These are phyloP conservation scores for Raffaelea ambrosiae DNA, from an alignment of 2,329 filamentous ascomycete genomes.

Conservation along the genomic window DNA sequence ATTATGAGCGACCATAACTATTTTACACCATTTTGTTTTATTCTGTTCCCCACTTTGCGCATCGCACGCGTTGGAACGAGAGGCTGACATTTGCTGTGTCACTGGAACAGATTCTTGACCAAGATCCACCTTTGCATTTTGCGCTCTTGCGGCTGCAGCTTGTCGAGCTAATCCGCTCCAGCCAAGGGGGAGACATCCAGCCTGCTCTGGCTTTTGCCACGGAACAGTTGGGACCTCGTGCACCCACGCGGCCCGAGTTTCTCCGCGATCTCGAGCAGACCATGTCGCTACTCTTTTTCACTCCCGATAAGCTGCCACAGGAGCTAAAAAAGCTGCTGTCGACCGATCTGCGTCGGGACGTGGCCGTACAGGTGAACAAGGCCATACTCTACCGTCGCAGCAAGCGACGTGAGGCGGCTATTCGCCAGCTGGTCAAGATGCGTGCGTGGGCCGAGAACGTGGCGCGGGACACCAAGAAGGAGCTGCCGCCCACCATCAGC, in stretches of 20 bases:
- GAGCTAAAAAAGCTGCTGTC: conserved; percentile 70
- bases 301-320: conserved; percentile 68
- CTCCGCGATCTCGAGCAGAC: conserved; percentile 83
- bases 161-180: conserved; percentile 81
- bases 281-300: conserved; percentile 86
- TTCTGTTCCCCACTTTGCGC: not conserved
- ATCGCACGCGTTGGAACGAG: too few species aligned
- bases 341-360: conserved; percentile 67
- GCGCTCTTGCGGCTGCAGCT: conserved; percentile 82
- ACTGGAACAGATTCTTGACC: conserved; percentile 90
- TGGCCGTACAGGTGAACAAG: conserved; percentile 85
- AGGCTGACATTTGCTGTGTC: too few species aligned
- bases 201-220: conserved; percentile 82
- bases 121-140: conserved; percentile 77
- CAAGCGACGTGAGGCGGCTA: conserved; percentile 67
- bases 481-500: conserved; percentile 30
- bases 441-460: conserved; percentile 75
- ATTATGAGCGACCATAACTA: conserved; percentile 51
- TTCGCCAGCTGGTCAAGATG: conserved; percentile 72
- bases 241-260: conserved; percentile 72
- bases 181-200: conserved; percentile 65
- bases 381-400: conserved; percentile 71
- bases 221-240: conserved; percentile 76
- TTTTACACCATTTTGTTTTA: conserved; percentile 1
- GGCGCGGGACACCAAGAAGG: conserved; percentile 35